A percentile compares a stretch with the other conserved stretches of the same genome.
These are phyloP conservation scores for Phoma sp. DNA, from an alignment of 2,329 filamentous ascomycete species.

Conservation along the genomic window DNA sequence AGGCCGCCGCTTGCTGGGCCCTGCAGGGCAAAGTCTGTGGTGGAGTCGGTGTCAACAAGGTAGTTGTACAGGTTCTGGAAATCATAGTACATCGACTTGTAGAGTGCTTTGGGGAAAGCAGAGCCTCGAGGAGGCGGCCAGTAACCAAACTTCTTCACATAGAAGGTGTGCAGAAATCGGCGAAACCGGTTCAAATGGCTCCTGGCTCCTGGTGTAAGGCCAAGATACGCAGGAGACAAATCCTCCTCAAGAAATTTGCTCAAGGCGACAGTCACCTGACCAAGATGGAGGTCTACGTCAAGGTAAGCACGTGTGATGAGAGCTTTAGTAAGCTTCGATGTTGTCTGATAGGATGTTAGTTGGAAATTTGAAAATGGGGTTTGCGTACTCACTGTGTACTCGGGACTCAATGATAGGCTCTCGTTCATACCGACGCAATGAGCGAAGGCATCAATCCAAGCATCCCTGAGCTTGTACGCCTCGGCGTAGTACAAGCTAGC, in stretches of 20 bases:
- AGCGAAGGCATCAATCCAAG: slow-evolving; percentile 75
- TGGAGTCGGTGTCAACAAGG: slow-evolving; percentile 68
- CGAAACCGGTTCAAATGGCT: slow-evolving; percentile 76
- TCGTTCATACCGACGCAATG: slow-evolving; percentile 82
- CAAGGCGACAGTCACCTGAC: slow-evolving; percentile 63
- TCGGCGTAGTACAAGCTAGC: slow-evolving; percentile 73
- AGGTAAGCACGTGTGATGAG: slow-evolving; percentile 67
- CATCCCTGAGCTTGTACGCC: slow-evolving; percentile 64
- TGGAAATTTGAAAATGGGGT: neutral
- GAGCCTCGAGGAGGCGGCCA: slow-evolving; percentile 67
- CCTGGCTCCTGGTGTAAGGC: slow-evolving; percentile 64
- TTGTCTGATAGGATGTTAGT: slow-evolving; percentile 31
- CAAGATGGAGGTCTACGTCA: slow-evolving; percentile 70
- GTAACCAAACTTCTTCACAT: slow-evolving; percentile 70
- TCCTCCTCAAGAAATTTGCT: slow-evolving; percentile 74
- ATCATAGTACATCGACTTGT: slow-evolving; percentile 68
- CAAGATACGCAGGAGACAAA: slow-evolving; percentile 69
- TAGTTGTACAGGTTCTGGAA: slow-evolving; percentile 75
- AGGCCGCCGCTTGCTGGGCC: slow-evolving; percentile 68
- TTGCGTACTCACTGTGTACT: slow-evolving; percentile 63
- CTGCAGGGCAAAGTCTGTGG: slow-evolving; percentile 57
- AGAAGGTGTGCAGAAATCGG: slow-evolving; percentile 70
- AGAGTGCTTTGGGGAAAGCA: slow-evolving; percentile 64
- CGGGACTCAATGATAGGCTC: slow-evolving; percentile 60
- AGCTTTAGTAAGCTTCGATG: slow-evolving; percentile 63